Conservation (phyloP, 1,284 basidiomycete genomes). For the Apiotrichum gamsii region DNA sequence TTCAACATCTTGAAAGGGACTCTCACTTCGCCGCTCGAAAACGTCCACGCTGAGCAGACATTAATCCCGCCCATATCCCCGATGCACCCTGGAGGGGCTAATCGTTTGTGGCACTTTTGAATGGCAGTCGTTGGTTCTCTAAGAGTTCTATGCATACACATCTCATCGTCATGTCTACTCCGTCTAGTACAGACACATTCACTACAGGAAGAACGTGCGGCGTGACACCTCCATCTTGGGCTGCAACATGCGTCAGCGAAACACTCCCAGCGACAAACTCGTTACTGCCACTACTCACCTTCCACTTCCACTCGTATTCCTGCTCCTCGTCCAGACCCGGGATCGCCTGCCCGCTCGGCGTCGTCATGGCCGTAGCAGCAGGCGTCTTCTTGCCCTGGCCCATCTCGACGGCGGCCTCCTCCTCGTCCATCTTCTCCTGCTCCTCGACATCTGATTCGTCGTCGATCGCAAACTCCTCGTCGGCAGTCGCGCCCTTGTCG, state of each 20-base stretch:
- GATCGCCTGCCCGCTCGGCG: constrained; percentile 31
- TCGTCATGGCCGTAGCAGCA: constrained; percentile 1
- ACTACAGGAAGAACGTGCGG: constrained; percentile 48
- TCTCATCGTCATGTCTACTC: too few species aligned
- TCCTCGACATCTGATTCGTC: constrained; percentile 27
- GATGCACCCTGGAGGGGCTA: too few species aligned
- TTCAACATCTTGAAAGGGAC: too few species aligned
- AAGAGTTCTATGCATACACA: too few species aligned
- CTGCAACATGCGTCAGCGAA: constrained; percentile 18
- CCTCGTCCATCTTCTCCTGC: constrained; percentile 41
- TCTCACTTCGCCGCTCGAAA: neutral
- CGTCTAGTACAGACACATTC: neutral
- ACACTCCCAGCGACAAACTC: neutral
- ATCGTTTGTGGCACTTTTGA: neutral
- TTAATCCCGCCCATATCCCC: too few species aligned
- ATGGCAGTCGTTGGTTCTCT: too few species aligned
- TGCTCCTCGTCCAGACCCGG: constrained; percentile 46
- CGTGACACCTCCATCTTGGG: constrained; percentile 50
- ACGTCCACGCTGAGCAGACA: too few species aligned
- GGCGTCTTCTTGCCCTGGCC: constrained; percentile 12
- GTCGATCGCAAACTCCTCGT: constrained; percentile 29
- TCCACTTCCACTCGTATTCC: constrained; percentile 51
- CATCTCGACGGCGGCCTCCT: constrained; percentile 41
- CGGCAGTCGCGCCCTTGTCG: constrained; percentile 55
- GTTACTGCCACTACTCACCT: constrained; percentile 29